Evolutionary conservation across 192 early-diverging fungal genomes (phyloP).

Genomic region (Obelidium mucronatum): DNA sequence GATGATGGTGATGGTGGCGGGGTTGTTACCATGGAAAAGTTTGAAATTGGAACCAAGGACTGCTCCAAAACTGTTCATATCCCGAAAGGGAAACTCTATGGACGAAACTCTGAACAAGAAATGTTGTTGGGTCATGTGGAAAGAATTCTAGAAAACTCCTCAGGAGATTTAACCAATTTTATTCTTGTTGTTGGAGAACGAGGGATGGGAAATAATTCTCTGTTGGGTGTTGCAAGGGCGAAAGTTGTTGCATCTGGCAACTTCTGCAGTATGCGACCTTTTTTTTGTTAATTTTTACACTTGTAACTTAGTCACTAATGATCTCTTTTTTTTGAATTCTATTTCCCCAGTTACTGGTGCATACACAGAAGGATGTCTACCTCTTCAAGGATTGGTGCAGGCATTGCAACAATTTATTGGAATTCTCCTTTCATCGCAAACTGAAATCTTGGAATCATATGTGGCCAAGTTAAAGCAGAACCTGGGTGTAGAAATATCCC

Average conservation of each 20-base stretch:
- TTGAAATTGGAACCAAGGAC: constrained; percentile 43
- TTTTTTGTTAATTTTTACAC: not conserved
- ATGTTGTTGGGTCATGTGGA: constrained; percentile 33
- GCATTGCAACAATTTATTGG: constrained; percentile 28
- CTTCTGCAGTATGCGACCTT: constrained; percentile 26
- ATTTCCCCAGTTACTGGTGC: constrained; percentile 17
- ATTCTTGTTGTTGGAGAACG: constrained; percentile 26
- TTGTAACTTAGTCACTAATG: not conserved
- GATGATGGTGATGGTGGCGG: not conserved
- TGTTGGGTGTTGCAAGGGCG: constrained; percentile 20
- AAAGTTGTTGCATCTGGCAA: constrained; percentile 18
- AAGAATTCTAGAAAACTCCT: not conserved
- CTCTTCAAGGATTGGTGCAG: constrained; percentile 25
- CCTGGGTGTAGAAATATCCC: not conserved
- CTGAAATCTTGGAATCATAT: constrained; percentile 26
- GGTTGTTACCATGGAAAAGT: too few relatives aligned
- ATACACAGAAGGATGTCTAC: constrained; percentile 18
- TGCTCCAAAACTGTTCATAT: constrained; percentile 42
- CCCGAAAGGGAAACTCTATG: constrained; percentile 51
- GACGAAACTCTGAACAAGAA: constrained; percentile 40
- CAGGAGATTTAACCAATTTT: not conserved
- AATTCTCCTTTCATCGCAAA: constrained; percentile 26
- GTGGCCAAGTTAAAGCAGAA: not conserved
- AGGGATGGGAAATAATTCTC: constrained; percentile 38
- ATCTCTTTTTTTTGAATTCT: too few relatives aligned